Evolutionary conservation across 768 basidiomycete genomes (phyloP), one percentile per base, ranked within the genome.

Genomic region (Boletus rubescentipes): DNA sequence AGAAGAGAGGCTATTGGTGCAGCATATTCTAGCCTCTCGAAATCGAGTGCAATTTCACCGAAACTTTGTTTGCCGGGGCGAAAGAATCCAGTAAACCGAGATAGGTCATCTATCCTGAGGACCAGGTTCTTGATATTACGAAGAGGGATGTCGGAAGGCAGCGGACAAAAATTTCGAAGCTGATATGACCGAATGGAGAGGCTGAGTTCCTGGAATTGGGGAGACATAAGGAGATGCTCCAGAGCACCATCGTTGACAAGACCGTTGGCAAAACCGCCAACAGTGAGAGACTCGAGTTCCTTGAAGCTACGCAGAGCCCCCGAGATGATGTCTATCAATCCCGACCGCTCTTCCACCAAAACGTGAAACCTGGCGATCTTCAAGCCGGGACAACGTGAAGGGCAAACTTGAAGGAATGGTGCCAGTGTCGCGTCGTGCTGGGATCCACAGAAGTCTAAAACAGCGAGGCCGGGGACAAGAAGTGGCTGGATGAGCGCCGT

Each of bases 291-390:
- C 51, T n/a, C 37, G 29, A 51, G 51, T 4, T 46, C 21, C 12
- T 51, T 46, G 15, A 51, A 31, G 15, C 10, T 11, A 23, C 20
- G 21, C 9, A 51, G 9, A 30, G 43, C 6, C n/a, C 2, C 12
- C 8, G 50, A 44, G n/a, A 26, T 26, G n/a, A 9, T 8, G n/a
- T 23, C 18, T 15, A n/a, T 15, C 34, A 18, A 42, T 44, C 8
- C 35, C 0, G 1, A 4, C 6, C 9, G 14, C n/a, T 14, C 7
- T 3, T 3, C 9, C 18, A 2, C 2, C 2, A 0, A 4, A 12
- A 43, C 11, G 16, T 10, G 5, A 38, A 52, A 15, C 36, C 12
- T 32, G 16, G 18, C 16, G 4, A 16, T 31, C 7, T 16, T 31
- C 20, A 52, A 5, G 36, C 6, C 4, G 15, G 51, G 44, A 26